Conservation (phyloP, 768 basidiomycete species). For the Megacollybia marginata region DNA sequence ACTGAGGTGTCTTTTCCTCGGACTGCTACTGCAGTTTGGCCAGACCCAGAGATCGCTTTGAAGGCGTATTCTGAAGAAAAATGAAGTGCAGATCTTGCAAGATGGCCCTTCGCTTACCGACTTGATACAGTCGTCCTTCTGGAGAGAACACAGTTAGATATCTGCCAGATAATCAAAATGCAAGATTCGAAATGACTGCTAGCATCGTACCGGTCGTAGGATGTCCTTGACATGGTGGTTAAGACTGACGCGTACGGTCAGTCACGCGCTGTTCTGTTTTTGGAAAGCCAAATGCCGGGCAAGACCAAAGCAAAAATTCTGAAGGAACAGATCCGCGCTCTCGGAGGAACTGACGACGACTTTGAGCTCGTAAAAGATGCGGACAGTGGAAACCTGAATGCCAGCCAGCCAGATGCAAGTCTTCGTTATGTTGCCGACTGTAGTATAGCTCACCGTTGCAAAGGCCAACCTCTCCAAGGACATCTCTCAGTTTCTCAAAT, state of each 20-base stretch:
- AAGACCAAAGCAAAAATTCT: slow-evolving; percentile 11
- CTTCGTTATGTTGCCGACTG: neutral
- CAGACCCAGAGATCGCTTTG: slow-evolving; percentile 97
- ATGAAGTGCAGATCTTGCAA: slow-evolving; percentile 8
- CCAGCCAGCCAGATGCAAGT: neutral
- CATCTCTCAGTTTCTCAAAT: slow-evolving; percentile 39
- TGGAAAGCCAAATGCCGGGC: too few relatives aligned
- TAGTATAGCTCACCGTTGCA: slow-evolving; percentile 1
- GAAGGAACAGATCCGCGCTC: slow-evolving; percentile 27
- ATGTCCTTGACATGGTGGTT: slow-evolving; percentile 80
- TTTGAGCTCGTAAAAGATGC: slow-evolving; percentile 34
- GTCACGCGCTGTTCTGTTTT: too few relatives aligned
- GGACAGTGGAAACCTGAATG: slow-evolving; percentile 12
- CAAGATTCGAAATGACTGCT: neutral
- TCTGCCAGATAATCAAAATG: slow-evolving; percentile 27
- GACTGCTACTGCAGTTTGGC: slow-evolving; percentile 89
- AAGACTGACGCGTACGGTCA: neutral
- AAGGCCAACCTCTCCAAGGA: slow-evolving; percentile 37
- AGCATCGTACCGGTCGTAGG: slow-evolving; percentile 71
- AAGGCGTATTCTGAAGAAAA: slow-evolving; percentile 84
- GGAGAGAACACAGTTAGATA: slow-evolving; percentile 97
- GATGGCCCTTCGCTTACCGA: slow-evolving; percentile 51
- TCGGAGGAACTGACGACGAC: slow-evolving; percentile 44
- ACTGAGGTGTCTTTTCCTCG: slow-evolving; percentile 93
- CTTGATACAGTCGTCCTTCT: slow-evolving; percentile 97